phyloP scores from a whole-genome alignment of 208 protist species.

The Trichomonas tenax region DNA sequence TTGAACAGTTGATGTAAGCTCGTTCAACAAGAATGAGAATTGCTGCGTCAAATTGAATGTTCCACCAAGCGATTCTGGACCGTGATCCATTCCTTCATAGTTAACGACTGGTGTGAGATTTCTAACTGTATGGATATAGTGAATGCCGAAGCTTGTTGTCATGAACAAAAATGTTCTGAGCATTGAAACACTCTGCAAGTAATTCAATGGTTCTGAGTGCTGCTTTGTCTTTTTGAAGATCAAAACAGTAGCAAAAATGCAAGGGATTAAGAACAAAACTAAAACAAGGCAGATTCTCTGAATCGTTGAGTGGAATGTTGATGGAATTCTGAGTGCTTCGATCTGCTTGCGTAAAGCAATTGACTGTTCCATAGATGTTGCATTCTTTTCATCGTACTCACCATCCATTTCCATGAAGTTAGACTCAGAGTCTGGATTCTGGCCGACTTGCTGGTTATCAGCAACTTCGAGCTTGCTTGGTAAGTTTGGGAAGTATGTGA shows the following conservation, averaged over 20 bases:
- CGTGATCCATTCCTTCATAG: background rate
- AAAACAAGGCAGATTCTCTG: background rate
- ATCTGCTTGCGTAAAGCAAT: background rate
- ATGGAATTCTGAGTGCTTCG: background rate
- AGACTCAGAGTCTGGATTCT: background rate
- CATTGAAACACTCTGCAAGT: background rate
- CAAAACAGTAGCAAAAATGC: background rate
- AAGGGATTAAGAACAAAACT: background rate
- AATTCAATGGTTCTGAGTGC: background rate
- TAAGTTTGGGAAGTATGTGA: background rate
- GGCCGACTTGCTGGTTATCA: background rate
- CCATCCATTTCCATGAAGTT: background rate
- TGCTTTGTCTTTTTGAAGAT: background rate
- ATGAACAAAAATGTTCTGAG: background rate
- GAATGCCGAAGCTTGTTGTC: background rate
- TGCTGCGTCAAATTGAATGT: no score
- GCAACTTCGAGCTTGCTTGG: background rate
- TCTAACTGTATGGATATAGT: background rate
- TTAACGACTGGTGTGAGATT: background rate
- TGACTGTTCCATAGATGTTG: background rate
- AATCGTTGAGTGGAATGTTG: background rate
- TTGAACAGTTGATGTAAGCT: no score
- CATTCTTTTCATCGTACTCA: background rate
- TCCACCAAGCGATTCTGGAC: no score
- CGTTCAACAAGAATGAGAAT: no score